Base-by-base conservation (phyloP, 225 moss, liverwort and hornwort species). In the Marchantia paleacea region DNA sequence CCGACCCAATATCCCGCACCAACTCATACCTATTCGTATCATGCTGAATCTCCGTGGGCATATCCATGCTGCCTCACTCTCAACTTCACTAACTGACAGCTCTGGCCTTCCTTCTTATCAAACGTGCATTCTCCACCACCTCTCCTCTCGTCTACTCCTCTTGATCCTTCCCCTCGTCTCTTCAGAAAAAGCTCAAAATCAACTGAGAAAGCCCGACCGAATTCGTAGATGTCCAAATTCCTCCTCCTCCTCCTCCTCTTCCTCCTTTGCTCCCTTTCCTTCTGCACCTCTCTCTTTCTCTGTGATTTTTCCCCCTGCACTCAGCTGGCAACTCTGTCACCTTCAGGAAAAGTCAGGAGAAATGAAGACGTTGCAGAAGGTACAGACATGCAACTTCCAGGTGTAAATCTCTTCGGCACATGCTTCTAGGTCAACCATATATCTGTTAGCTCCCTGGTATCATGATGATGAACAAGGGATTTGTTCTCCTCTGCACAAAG, bases 21-120 rank as follows among this genome's bases (percentile, higher is more conserved):
- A 93, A 88, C 89, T 93, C 90, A 67, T 93, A 93, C 69, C 93
- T 89, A 50, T 92, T 89, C 29, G 89, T 89, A 52, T 93, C 78
- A 22, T 78, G 78, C 82, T 91, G 91, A 87, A 93, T 90, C 78
- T 65, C 78, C 65, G 52, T 14, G 16, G 61, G 48, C 49, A 52
- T 26, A 78, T 78, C 78, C 78, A 78, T 78, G 0, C 39, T 77
- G 77, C 77, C 49, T 63, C 55, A n/a, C 54, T 74, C 28, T 15
- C 7, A 54, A 3, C 25, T 74, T 54, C 54, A 7, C 29, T 7
- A 29, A 29, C 0, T 54, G 25, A 10, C 53, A 13, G 53, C 54
- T 28, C 54, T 52, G n/a, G 29, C n/a, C 25, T 73, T 74, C 72
- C 52, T 25, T 25, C 39, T 39, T 60, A 47, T 47, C 39, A 53